Conservation (phyloP, 345 rosid genomes). For the Angophora floribunda region DNA sequence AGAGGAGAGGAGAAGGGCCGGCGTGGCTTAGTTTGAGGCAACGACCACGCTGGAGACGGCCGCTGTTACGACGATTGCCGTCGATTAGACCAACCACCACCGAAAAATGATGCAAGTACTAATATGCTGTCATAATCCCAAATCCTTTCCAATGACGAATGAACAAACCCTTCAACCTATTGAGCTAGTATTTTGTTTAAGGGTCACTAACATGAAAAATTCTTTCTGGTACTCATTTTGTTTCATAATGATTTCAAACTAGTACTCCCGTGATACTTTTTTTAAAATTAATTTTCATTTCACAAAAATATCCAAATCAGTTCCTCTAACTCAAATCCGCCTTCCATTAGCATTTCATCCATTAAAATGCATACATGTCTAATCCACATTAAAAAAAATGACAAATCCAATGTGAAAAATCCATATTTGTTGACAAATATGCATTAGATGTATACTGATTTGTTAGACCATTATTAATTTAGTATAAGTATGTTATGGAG, state of each 20-base stretch:
- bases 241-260: background rate
- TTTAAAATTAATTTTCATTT: background rate
- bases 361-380: background rate
- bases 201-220: too few relatives aligned
- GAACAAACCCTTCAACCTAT: background rate
- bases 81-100: background rate
- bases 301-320: background rate
- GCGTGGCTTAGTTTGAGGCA: background rate
- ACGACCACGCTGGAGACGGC: too few relatives aligned
- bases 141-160: background rate
- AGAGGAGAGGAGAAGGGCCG: background rate
- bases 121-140: background rate
- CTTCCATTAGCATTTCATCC: background rate
- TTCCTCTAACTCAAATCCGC: background rate
- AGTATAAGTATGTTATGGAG: background rate
- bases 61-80: fast-evolving
- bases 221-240: too few relatives aligned
- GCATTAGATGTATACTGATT: background rate
- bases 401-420: background rate
- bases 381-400: background rate
- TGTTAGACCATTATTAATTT: background rate
- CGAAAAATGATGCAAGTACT: background rate
- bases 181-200: background rate
- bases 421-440: background rate
- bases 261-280: background rate